Evolutionary conservation across 2,329 filamentous ascomycete genomes (phyloP).

Genomic region (Penicillium sp.): DNA sequence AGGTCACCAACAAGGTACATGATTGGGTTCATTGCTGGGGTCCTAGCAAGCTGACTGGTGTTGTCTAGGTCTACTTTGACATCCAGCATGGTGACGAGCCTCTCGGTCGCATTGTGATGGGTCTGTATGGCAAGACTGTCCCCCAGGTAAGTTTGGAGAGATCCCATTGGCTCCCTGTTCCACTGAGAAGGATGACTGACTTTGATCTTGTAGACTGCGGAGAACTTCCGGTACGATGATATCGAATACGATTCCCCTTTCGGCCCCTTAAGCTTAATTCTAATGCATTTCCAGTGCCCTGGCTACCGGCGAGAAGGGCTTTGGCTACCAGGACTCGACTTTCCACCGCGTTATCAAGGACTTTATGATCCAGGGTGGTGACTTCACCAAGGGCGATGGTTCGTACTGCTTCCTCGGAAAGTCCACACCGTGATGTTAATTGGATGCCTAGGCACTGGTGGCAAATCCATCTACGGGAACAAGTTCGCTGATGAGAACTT

Average conservation of each 20-base stretch:
- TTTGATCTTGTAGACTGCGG: constrained; percentile 50
- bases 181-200: constrained; percentile 5
- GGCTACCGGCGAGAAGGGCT: constrained; percentile 63
- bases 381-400: constrained; percentile 61
- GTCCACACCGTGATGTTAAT: constrained; percentile 7
- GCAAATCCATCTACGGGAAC: constrained; percentile 63
- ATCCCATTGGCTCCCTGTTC: not conserved
- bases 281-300: constrained; percentile 44
- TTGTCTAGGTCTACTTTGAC: constrained; percentile 58
- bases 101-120: constrained; percentile 58
- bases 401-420: constrained; percentile 8
- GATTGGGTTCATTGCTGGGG: constrained; percentile 11
- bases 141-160: constrained; percentile 51
- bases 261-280: not conserved
- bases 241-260: not conserved
- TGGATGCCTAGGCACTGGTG: constrained; percentile 52
- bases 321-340: constrained; percentile 60
- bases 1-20: constrained; percentile 83
- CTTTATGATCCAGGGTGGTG: constrained; percentile 68
- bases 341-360: constrained; percentile 68
- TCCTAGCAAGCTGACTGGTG: constrained; percentile 10
- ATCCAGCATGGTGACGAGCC: constrained; percentile 60
- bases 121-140: constrained; percentile 64
- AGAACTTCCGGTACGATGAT: constrained; percentile 57
- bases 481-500: constrained; percentile 69